Evolutionary conservation across 2,329 filamentous ascomycete genomes (phyloP).

Genomic region (Zymoseptoria ardabiliae): DNA sequence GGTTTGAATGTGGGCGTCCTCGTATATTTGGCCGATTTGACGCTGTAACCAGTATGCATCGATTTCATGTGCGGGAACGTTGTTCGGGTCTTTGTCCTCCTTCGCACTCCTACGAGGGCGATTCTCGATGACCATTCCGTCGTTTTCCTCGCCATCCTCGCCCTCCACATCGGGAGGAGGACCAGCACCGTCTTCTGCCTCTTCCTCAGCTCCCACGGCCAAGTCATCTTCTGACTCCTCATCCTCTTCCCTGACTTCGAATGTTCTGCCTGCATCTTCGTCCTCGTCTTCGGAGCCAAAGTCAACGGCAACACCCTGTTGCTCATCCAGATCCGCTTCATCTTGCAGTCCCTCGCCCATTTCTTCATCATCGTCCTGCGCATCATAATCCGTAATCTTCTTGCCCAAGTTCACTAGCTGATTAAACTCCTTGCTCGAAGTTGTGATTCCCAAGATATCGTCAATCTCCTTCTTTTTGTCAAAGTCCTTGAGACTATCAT

Average conservation of each 20-base stretch:
- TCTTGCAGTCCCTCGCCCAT: slow-evolving; percentile 63
- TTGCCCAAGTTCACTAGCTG: slow-evolving; percentile 93
- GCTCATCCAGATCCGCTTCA: slow-evolving; percentile 75
- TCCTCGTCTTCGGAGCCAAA: slow-evolving; percentile 86
- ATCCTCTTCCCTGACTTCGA: slow-evolving; percentile 79
- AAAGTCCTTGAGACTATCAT: slow-evolving; percentile 91
- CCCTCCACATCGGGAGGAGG: slow-evolving; percentile 37
- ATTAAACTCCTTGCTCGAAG: slow-evolving; percentile 89
- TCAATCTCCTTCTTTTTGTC: slow-evolving; percentile 98
- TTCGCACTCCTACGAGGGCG: slow-evolving; percentile 44
- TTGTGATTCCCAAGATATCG: slow-evolving; percentile 75
- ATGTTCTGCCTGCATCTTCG: slow-evolving; percentile 67
- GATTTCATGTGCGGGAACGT: slow-evolving; percentile 77
- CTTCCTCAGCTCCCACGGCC: slow-evolving; percentile 32
- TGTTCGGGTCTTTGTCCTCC: slow-evolving; percentile 47
- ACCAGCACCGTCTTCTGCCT: slow-evolving; percentile 41
- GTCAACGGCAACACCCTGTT: slow-evolving; percentile 93
- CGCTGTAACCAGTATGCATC: slow-evolving; percentile 97
- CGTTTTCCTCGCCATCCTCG: slow-evolving; percentile 56
- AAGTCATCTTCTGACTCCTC: slow-evolving; percentile 65
- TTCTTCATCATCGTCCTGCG: slow-evolving; percentile 89
- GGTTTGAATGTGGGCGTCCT: slow-evolving; percentile 86
- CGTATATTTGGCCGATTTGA: slow-evolving; percentile 79
- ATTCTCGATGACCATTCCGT: slow-evolving; percentile 78
- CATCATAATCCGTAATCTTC: slow-evolving; percentile 98